Conservation (phyloP, 106 monocot species). For the Triglochin maritima region DNA sequence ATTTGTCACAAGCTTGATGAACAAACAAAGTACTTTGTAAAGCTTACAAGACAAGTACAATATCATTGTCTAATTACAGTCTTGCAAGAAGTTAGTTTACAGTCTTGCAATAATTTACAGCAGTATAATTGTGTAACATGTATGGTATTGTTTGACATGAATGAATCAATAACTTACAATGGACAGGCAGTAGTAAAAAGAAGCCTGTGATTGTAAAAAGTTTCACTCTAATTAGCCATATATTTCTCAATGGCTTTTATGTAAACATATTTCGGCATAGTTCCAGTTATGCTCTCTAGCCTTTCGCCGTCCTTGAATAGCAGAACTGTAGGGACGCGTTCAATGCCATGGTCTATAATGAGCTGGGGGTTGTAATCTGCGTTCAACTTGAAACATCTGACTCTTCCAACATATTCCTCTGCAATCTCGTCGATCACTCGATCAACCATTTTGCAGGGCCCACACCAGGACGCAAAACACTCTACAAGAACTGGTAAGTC, state of each 20-base stretch:
- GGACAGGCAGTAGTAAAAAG: conserved; percentile 2
- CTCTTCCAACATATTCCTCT: conserved; percentile 49
- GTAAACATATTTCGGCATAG: conserved; percentile 79
- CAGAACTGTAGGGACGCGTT: conserved; percentile 66
- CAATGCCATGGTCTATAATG: conserved; percentile 34
- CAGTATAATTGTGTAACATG: background rate
- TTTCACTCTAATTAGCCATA: conserved; percentile 7
- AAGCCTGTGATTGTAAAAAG: conserved; percentile 1
- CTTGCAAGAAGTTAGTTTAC: no score
- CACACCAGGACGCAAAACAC: conserved; percentile 90
- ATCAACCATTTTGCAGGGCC: conserved; percentile 68
- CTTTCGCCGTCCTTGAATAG: conserved; percentile 62
- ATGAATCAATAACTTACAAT: background rate
- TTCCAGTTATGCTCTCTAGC: conserved; percentile 57
- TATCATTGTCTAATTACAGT: no score
- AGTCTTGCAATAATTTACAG: no score
- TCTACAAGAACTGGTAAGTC: conserved; percentile 58
- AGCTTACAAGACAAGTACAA: background rate
- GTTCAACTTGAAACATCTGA: conserved; percentile 50
- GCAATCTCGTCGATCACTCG: conserved; percentile 67
- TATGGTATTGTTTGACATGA: background rate
- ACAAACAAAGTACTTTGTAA: background rate
- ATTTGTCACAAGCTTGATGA: no score
- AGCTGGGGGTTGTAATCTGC: conserved; percentile 61
- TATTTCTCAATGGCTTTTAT: conserved; percentile 59